A percentile compares a stretch with the other conserved stretches of the same genome.
phyloP scores from a whole-genome alignment of 345 rosid genomes.

The Rubroshorea leprosula region DNA sequence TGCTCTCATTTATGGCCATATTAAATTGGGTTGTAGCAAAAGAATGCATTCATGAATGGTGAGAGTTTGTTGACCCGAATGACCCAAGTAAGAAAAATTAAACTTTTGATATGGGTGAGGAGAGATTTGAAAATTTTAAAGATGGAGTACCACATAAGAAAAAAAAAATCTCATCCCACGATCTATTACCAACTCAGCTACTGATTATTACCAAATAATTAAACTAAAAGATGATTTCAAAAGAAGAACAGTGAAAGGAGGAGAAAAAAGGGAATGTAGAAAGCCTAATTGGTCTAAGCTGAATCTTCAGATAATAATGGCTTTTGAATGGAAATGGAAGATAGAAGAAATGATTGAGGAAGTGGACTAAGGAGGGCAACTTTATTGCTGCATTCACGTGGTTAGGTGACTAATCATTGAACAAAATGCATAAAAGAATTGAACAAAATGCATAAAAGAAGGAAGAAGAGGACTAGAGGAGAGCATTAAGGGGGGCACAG shows the following conservation, averaged over 20 bases:
- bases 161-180: no score
- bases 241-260: slow-evolving; percentile 13
- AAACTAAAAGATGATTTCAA: neutral
- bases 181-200: no score
- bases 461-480: neutral
- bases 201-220: neutral
- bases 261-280: neutral
- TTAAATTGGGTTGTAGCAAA: slow-evolving; percentile 12
- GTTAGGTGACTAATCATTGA: slow-evolving; percentile 37
- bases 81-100: no score
- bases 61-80: no score
- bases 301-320: slow-evolving; percentile 24
- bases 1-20: slow-evolving; percentile 22
- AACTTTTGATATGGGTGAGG: no score
- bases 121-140: no score
- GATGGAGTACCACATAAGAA: no score
- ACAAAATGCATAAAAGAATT: slow-evolving; percentile 24
- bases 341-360: slow-evolving; percentile 15
- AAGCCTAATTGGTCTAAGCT: slow-evolving; percentile 13
- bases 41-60: no score
- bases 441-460: slow-evolving; percentile 23
- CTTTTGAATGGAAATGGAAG: slow-evolving; percentile 16
- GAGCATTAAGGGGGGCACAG: neutral
- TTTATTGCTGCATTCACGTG: slow-evolving; percentile 24
- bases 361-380: slow-evolving; percentile 13